Evolutionary conservation across 306 rosid species (phyloP).

Genomic region (Gleditsia sinensis): DNA sequence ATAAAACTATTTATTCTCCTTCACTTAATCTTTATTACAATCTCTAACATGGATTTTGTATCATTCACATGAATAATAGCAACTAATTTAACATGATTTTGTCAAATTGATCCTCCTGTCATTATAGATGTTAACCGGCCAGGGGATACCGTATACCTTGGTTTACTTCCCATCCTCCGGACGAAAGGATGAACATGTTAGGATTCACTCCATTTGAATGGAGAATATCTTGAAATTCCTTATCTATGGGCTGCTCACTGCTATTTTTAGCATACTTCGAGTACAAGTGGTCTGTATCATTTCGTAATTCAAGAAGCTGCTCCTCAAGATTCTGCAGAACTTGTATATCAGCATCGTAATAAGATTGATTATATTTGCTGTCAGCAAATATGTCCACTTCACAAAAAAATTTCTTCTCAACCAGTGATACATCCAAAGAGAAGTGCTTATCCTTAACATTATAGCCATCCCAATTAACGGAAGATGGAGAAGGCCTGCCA

Average conservation of each 20-base stretch:
- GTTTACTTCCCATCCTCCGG: slow-evolving; percentile 63
- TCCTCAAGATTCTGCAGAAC: slow-evolving; percentile 47
- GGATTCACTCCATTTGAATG: slow-evolving; percentile 49
- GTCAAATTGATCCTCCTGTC: not conserved
- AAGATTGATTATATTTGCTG: slow-evolving; percentile 13
- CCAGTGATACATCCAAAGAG: slow-evolving; percentile 28
- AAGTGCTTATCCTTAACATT: slow-evolving; percentile 8
- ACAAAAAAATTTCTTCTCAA: slow-evolving; percentile 32
- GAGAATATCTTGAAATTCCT: slow-evolving; percentile 60
- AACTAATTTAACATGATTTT: not conserved
- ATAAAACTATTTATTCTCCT: too few relatives aligned
- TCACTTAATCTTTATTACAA: too few relatives aligned
- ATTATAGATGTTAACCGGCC: not conserved
- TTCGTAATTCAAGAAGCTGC: slow-evolving; percentile 44
- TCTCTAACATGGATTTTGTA: too few relatives aligned
- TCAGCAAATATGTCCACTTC: slow-evolving; percentile 32
- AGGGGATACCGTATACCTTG: slow-evolving; percentile 52
- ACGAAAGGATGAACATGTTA: slow-evolving; percentile 56
- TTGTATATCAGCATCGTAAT: slow-evolving; percentile 27
- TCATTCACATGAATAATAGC: not conserved
- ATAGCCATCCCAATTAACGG: slow-evolving; percentile 17
- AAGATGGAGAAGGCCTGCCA: slow-evolving; percentile 42
- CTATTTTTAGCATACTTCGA: slow-evolving; percentile 41
- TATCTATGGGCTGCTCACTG: slow-evolving; percentile 45
- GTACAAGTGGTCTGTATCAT: slow-evolving; percentile 34